phyloP scores from a whole-genome alignment of 306 rosid genomes.

The Cucurbita maxima region DNA sequence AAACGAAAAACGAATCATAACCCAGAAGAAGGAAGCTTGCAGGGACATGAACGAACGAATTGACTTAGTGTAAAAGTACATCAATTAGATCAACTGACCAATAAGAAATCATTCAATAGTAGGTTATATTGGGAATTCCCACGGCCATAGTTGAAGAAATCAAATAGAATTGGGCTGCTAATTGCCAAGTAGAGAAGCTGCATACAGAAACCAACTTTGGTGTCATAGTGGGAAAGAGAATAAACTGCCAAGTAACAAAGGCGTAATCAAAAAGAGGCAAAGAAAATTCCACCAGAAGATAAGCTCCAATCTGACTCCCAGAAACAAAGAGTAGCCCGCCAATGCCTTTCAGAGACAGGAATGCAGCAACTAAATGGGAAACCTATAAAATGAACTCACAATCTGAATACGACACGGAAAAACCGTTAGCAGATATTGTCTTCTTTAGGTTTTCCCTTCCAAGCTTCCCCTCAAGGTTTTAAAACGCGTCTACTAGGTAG shows the following conservation, averaged over 20 bases:
- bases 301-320: slow-evolving; percentile 61
- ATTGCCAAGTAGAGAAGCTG: slow-evolving; percentile 51
- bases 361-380: slow-evolving; percentile 32
- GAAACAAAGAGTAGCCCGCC: slow-evolving; percentile 76
- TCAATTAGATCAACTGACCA: slow-evolving; percentile 33
- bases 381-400: slow-evolving; percentile 24
- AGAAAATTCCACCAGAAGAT: slow-evolving; percentile 37
- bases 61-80: background rate
- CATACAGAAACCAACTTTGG: background rate
- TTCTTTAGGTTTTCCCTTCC: no score
- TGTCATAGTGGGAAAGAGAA: background rate
- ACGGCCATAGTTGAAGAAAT: slow-evolving; percentile 64
- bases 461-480: no score
- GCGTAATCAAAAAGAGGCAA: background rate
- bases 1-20: background rate
- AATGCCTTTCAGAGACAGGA: slow-evolving; percentile 47
- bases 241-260: background rate
- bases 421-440: no score
- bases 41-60: background rate
- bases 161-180: slow-evolving; percentile 51
- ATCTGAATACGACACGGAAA: background rate
- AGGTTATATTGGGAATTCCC: slow-evolving; percentile 20
- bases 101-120: slow-evolving; percentile 50
- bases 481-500: no score
- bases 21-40: background rate